phyloP scores from a whole-genome alignment of 2,329 filamentous ascomycete species.

The Ceratocystiopsis minuta region DNA sequence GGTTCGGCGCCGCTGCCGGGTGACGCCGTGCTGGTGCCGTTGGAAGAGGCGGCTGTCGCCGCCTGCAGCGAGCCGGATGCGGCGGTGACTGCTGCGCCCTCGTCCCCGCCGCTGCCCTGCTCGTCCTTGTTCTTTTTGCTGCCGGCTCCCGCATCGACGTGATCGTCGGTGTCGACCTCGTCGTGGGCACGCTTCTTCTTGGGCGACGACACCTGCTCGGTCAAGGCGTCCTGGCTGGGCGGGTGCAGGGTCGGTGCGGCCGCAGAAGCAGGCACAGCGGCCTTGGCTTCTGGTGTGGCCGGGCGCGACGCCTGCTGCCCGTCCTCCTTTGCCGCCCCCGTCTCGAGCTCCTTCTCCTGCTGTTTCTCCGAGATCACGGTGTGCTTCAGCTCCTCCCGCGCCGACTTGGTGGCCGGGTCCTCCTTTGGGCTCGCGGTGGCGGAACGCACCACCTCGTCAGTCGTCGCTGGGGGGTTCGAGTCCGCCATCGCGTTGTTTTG shows the following conservation, averaged over 20 bases:
- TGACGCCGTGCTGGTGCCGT: conserved; percentile 5
- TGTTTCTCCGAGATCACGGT: conserved; percentile 40
- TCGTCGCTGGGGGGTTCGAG: conserved; percentile 2
- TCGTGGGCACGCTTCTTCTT: conserved; percentile 50
- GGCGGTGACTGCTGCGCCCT: neutral
- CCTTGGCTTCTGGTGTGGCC: conserved; percentile 6
- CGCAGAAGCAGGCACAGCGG: conserved; percentile 3
- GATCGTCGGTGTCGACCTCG: conserved; percentile 33
- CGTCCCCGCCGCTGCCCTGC: conserved; percentile 15
- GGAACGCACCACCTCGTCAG: conserved; percentile 8
- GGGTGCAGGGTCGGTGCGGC: neutral
- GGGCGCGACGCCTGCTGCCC: too few species aligned
- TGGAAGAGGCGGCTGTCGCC: too few species aligned
- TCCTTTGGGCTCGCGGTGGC: conserved; percentile 24
- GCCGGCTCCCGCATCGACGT: conserved; percentile 18
- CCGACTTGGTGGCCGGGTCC: conserved; percentile 44
- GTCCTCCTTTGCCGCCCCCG: conserved; percentile 10
- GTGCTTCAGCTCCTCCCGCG: conserved; percentile 46
- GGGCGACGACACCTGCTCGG: conserved; percentile 36
- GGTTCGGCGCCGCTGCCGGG: conserved; percentile 31
- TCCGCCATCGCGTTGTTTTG: conserved; percentile 2
- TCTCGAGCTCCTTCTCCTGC: conserved; percentile 9
- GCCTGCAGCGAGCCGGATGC: too few species aligned
- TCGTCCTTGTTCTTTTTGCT: conserved; percentile 22
- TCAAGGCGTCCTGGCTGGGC: conserved; percentile 18